These are phyloP conservation scores for Backusella macrospora DNA, from an alignment of 192 early-diverging fungal species.

Conservation along the genomic window DNA sequence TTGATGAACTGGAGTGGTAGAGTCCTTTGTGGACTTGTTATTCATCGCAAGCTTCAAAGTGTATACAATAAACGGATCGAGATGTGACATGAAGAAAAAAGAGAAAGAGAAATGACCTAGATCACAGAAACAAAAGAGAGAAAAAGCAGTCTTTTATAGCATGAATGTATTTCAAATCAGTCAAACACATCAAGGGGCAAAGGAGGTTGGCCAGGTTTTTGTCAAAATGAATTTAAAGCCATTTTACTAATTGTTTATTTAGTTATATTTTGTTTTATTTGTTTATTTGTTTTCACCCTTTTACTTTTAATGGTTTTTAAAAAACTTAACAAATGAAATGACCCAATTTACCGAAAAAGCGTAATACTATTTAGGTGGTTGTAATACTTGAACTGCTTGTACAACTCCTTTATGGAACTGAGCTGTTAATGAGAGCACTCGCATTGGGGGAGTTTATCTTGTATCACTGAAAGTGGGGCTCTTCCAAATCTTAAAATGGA, in stretches of 20 bases:
- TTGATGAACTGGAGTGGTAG: neutral
- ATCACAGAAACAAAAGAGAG: neutral
- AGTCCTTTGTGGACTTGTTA: neutral
- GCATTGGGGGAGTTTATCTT: neutral
- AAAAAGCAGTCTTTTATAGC: constrained; percentile 14
- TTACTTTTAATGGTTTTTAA: constrained; percentile 1
- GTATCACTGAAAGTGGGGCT: neutral
- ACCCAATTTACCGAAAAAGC: neutral
- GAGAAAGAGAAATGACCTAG: neutral
- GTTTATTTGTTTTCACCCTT: neutral
- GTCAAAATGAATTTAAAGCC: neutral
- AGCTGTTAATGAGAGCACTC: neutral
- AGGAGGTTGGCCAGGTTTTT: constrained; percentile 15
- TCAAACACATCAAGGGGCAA: constrained; percentile 7
- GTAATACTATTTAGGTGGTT: neutral
- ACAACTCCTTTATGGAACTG: neutral
- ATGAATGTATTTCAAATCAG: constrained; percentile 12
- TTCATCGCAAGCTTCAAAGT: constrained; percentile 14
- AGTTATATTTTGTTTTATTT: neutral
- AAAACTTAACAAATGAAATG: constrained; percentile 14
- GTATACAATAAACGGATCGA: constrained; percentile 16
- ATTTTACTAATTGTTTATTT: constrained; percentile 15
- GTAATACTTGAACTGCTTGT: neutral
- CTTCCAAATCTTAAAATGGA: neutral
- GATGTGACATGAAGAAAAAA: constrained; percentile 14